These are phyloP conservation scores for Effrenium voratum DNA, from an alignment of 73 alveolate genomes.

Conservation along the genomic window DNA sequence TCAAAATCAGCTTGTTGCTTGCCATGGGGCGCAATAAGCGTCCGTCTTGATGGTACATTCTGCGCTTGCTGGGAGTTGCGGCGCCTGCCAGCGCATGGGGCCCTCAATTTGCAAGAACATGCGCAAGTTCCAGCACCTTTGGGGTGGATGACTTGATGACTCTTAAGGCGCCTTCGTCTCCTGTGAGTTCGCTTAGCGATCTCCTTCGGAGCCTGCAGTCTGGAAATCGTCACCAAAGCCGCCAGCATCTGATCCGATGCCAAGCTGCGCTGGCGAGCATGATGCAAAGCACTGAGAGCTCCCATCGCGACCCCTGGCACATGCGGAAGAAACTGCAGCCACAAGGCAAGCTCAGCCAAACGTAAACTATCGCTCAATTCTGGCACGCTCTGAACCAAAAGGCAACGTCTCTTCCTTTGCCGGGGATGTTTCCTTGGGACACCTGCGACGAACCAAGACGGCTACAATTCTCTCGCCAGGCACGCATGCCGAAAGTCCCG, in stretches of 20 bases:
- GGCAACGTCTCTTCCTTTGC: neutral
- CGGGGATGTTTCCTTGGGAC: neutral
- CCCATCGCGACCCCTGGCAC: no score
- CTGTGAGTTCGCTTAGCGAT: neutral
- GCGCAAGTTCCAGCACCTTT: neutral
- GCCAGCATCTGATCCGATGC: no score
- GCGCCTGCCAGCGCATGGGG: slow-evolving; percentile 39
- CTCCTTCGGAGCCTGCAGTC: neutral
- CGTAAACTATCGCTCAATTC: neutral
- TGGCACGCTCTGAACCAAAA: neutral
- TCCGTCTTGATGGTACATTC: slow-evolving; percentile 39
- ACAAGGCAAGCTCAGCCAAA: no score
- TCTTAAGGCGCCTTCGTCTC: neutral
- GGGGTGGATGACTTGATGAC: neutral
- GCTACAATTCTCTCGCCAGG: neutral
- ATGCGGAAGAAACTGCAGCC: no score
- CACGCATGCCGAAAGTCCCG: neutral
- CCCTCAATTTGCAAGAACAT: no score
- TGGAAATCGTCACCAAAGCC: no score
- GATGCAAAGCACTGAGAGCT: neutral
- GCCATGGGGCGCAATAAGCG: slow-evolving; percentile 55
- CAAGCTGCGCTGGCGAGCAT: neutral
- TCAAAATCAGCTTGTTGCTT: neutral
- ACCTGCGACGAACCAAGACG: neutral
- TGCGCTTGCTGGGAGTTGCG: slow-evolving; percentile 16